Evolutionary conservation across 2,329 filamentous ascomycete species (phyloP), one percentile per base, ranked within the genome.

Genomic region (Alternaria solani): DNA sequence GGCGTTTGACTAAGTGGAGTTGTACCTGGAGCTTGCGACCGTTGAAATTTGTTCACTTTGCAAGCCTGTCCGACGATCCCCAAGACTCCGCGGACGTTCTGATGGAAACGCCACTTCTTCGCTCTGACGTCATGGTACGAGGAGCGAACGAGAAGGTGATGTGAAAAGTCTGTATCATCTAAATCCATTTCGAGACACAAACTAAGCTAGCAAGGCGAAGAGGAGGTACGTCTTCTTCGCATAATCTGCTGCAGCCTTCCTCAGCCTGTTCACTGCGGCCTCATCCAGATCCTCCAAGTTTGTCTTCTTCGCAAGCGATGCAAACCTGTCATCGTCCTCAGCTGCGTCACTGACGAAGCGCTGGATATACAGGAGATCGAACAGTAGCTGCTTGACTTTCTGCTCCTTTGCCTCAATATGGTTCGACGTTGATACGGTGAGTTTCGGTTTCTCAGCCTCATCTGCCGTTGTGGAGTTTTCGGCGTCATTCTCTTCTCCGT

Each of bases 141-240:
- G n/a, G 8, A 20, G 38, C 5, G 18, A 36, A 1, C 14, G 32
- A 16, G 12, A 14, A 36, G 32, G 14, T 4, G 12, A 36, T 36
- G 32, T 36, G 20, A 36, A 14, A 36, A 14, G 32, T 36, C 6
- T 36, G 32, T 36, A 2, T 36, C 14, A 36, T 36, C 32, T 6
- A 12, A 5, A 12, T 25, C 14, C 5, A 11, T 12, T 16, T 11
- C 9, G 14, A 42, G 11, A 25, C 5, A 42, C 4, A 16, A 5
- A 20, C 62, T 64, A 76, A 4, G 71, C 67, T 65, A 97, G 79
- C 57, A 96, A 80, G 2, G 91, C 93, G 79, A 97, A 97, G 26
- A 97, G 78, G 64, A 97, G 78, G 75, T 87, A 89, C 11, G 91
- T 95, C 71, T 91, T 88, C 81, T 90, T 92, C 88, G 92, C 95